phyloP scores from a whole-genome alignment of 2,329 filamentous ascomycete genomes.

The Cyphellophora attinorum region DNA sequence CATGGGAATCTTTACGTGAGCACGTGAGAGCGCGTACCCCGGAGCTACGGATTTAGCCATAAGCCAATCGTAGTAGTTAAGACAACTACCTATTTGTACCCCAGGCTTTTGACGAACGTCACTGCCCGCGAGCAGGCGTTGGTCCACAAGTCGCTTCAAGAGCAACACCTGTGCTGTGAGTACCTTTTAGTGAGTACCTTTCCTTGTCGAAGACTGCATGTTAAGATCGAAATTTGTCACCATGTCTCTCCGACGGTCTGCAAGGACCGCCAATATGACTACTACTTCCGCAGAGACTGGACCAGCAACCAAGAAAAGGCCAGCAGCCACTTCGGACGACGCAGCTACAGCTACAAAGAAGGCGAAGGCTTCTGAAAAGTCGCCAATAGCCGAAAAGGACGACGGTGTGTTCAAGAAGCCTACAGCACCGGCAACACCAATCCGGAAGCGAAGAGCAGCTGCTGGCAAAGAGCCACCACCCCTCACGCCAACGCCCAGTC shows the following conservation, averaged over 20 bases:
- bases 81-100: no score
- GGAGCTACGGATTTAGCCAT: no score
- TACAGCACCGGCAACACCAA: slow-evolving; percentile 19
- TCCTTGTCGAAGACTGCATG: slow-evolving; percentile 8
- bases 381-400: slow-evolving; percentile 3
- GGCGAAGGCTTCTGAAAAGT: slow-evolving; percentile 3
- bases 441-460: slow-evolving; percentile 19
- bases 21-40: no score
- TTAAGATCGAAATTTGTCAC: slow-evolving; percentile 2
- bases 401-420: slow-evolving; percentile 15
- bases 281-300: not conserved
- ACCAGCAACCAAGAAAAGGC: slow-evolving; percentile 15
- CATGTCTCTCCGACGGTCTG: slow-evolving; percentile 16
- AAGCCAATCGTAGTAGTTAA: no score
- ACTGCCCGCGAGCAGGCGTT: no score
- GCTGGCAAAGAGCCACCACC: slow-evolving; percentile 25
- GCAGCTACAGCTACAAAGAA: slow-evolving; percentile 12
- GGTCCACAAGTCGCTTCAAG: no score
- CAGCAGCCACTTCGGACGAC: slow-evolving; percentile 3
- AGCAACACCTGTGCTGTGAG: no score
- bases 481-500: slow-evolving; percentile 40
- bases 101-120: no score
- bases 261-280: slow-evolving; percentile 6
- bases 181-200: no score
- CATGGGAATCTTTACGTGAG: no score